Conservation (phyloP, 768 basidiomycete species). For the Porpolomopsis calyptriformis region DNA sequence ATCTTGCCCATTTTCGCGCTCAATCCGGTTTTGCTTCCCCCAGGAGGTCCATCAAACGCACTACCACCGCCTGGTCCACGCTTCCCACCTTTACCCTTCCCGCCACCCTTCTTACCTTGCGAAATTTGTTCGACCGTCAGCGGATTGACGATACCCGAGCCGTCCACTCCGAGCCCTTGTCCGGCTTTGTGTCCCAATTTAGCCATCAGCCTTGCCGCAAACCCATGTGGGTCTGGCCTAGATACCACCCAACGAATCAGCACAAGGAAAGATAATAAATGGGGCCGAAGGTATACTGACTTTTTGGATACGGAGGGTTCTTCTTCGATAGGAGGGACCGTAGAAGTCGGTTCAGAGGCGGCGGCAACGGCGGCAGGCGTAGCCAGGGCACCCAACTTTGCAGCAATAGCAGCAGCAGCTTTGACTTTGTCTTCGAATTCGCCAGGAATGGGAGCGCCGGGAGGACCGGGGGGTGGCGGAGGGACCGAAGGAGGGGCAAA, state of each 20-base stretch:
- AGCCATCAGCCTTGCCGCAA: conserved; percentile 84
- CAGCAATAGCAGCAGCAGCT: conserved; percentile 76
- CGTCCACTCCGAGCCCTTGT: conserved; percentile 79
- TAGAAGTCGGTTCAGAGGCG: conserved; percentile 16
- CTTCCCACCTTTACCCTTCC: conserved; percentile 25
- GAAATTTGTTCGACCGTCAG: conserved; percentile 66
- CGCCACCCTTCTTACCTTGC: conserved; percentile 29
- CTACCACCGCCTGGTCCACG: conserved; percentile 27
- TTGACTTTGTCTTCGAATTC: conserved; percentile 60
- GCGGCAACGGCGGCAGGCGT: conserved; percentile 19
- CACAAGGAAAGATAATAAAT: not conserved
- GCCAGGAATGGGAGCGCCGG: conserved; percentile 24
- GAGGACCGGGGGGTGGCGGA: conserved; percentile 42
- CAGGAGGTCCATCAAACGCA: conserved; percentile 20
- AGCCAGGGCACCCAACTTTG: conserved; percentile 52
- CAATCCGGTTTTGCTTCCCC: conserved; percentile 30
- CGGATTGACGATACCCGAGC: conserved; percentile 80
- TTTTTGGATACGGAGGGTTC: conserved; percentile 15
- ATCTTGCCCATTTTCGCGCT: conserved; percentile 78
- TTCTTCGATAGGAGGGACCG: conserved; percentile 23
- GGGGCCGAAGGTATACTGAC: not conserved
- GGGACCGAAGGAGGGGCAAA: conserved; percentile 54
- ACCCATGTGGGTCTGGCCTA: conserved; percentile 56
- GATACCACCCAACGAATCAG: not conserved
- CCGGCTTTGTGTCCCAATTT: conserved; percentile 97